These are phyloP conservation scores for Saccharomycopsis fodiens DNA, from an alignment of 805 yeast genomes.

Conservation along the genomic window DNA sequence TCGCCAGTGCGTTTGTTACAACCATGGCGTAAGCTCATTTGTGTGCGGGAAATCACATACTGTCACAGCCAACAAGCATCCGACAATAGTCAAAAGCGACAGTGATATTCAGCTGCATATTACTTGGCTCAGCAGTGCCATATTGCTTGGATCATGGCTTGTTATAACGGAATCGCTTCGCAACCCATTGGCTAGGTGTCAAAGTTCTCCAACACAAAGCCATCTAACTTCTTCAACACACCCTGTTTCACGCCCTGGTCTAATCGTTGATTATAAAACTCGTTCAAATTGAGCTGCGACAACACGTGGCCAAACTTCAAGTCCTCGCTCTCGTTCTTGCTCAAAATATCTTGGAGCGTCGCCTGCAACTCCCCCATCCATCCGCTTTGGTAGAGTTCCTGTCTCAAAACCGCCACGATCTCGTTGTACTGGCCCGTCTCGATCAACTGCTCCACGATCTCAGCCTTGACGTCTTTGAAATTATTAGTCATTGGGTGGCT, in stretches of 20 bases:
- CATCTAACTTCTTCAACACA: slow-evolving; percentile 8
- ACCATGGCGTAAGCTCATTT: too few relatives aligned
- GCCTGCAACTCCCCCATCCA: slow-evolving; percentile 72
- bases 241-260: slow-evolving; percentile 8
- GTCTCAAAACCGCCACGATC: slow-evolving; percentile 56
- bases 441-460: slow-evolving; percentile 63
- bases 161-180: too few relatives aligned
- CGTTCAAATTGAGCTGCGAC: slow-evolving; percentile 15
- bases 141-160: too few relatives aligned
- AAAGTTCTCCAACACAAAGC: slow-evolving; percentile 17
- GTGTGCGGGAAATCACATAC: too few relatives aligned
- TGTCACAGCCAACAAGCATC: too few relatives aligned
- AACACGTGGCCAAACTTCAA: slow-evolving; percentile 15
- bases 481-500: slow-evolving; percentile 13
- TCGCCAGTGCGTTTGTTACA: too few relatives aligned
- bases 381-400: slow-evolving; percentile 66
- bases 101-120: too few relatives aligned
- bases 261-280: slow-evolving; percentile 14
- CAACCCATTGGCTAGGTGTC: too few relatives aligned
- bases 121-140: too few relatives aligned
- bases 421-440: slow-evolving; percentile 75
- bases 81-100: too few relatives aligned
- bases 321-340: slow-evolving; percentile 4
- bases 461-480: slow-evolving; percentile 36
- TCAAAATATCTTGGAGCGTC: slow-evolving; percentile 9